These are phyloP conservation scores for Arabidopsis arenosa DNA, from an alignment of 345 rosid genomes.

Conservation along the genomic window DNA sequence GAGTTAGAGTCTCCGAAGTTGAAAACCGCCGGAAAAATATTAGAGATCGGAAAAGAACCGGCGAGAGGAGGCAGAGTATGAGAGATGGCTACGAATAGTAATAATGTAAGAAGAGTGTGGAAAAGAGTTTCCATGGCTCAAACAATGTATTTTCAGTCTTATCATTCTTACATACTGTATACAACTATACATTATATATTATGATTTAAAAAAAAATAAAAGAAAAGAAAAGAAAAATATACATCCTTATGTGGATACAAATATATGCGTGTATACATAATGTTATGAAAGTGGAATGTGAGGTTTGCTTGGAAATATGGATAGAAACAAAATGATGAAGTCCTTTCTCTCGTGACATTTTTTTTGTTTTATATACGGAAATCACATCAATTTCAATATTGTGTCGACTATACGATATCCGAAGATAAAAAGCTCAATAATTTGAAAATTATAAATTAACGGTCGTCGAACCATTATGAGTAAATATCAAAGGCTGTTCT, in stretches of 20 bases:
- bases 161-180: background rate
- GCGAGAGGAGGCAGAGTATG: slow-evolving; percentile 13
- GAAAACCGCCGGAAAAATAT: slow-evolving; percentile 55
- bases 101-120: slow-evolving; percentile 4
- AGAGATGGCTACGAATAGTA: slow-evolving; percentile 18
- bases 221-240: too few relatives aligned
- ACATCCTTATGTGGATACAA: too few relatives aligned
- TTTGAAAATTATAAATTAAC: background rate
- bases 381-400: background rate
- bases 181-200: background rate
- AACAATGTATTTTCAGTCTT: background rate
- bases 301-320: slow-evolving; percentile 35
- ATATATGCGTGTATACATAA: background rate
- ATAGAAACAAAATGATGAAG: slow-evolving; percentile 33
- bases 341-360: slow-evolving; percentile 33
- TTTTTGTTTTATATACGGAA: slow-evolving; percentile 1
- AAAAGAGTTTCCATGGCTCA: slow-evolving; percentile 22
- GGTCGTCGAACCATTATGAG: background rate
- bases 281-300: slow-evolving; percentile 1
- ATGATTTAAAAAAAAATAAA: too few relatives aligned
- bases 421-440: background rate
- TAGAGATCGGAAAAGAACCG: slow-evolving; percentile 35
- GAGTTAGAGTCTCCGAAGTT: slow-evolving; percentile 70
- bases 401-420: background rate
- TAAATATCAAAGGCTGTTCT: background rate